These are phyloP conservation scores for Coemansia sp. DNA, from an alignment of 192 early-diverging fungal genomes.

Conservation along the genomic window DNA sequence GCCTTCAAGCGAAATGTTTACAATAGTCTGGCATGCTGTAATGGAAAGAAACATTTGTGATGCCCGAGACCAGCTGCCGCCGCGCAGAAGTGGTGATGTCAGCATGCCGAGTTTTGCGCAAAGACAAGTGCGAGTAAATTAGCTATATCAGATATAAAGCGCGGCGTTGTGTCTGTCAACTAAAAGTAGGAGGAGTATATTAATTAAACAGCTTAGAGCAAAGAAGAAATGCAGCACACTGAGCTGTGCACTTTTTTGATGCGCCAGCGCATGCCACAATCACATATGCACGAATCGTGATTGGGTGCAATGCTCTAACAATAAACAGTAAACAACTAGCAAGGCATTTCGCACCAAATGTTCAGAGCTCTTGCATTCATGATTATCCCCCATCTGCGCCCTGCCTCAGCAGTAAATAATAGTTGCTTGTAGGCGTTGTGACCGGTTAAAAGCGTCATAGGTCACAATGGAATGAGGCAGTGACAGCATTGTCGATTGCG, in stretches of 20 bases:
- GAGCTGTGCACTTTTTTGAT: not conserved
- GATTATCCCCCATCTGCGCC: not conserved
- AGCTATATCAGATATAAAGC: not conserved
- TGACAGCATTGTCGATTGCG: not conserved
- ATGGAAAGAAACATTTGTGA: slow-evolving; percentile 19
- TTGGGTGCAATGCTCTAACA: not conserved
- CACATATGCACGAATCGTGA: not conserved
- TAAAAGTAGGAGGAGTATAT: not conserved
- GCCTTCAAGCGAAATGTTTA: slow-evolving; percentile 25
- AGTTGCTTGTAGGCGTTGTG: not conserved
- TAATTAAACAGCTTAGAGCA: not conserved
- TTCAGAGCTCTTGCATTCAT: not conserved
- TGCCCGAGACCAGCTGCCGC: slow-evolving; percentile 28
- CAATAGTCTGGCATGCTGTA: slow-evolving; percentile 11
- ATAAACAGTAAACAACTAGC: not conserved
- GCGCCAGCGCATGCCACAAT: not conserved
- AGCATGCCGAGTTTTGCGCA: slow-evolving; percentile 1
- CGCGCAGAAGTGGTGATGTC: slow-evolving; percentile 18
- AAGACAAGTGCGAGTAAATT: not conserved
- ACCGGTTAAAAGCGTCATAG: not conserved
- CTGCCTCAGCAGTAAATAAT: not conserved
- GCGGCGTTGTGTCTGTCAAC: not conserved
- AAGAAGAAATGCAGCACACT: not conserved
- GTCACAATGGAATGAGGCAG: not conserved
- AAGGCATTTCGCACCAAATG: not conserved